Evolutionary conservation across 2,329 filamentous ascomycete species (phyloP), one percentile per base, ranked within the genome.

Genomic region (Penicillium hesseltinei): DNA sequence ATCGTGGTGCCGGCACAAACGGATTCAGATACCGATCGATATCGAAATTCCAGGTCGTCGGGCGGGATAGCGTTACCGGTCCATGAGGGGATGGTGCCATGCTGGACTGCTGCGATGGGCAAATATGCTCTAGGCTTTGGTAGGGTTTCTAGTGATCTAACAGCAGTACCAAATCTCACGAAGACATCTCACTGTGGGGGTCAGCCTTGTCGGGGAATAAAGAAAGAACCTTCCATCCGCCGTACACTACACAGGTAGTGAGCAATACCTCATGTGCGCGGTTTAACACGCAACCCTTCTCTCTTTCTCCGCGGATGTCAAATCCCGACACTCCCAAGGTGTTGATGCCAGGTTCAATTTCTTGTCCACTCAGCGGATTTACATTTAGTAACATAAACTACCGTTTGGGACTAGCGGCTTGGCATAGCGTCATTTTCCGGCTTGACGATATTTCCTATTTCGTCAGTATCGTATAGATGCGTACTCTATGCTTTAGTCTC

Each of bases 21-120:
- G 82, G 88, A 71, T 93, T 91, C 50, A 95, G 71, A 70, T 88
- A 85, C n/a, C 75, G 76, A 78, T 96, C 92, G 62, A 96, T 83
- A 74, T 94, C 85, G 74, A 95, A 85, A 68, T 87, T 80, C 67
- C 73, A 74, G 27, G 64, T 63, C 19, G 60, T 66, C 6, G 68
- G 63, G 44, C 68, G 64, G 11, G 67, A 58, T 38, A 64, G 57
- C 8, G 58, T 51, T 23, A 56, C 58, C 31, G 49, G 40, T 19
- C 38, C 40, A 39, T 48, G 56, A 2, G 53, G 29, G 9, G 50
- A 52, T 6, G 51, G 35, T 6, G 54, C 45, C 59, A 64, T 65
- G 39, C 50, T 36, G 5, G 21, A 36, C 4, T 17, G 21, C 36
- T 40, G 27, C 10, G 9, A 23, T 17, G 9, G 15, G 31, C 27